Evolutionary conservation across 495 filamentous ascomycete species (phyloP).

Genomic region (Penicillium bialowiezense): DNA sequence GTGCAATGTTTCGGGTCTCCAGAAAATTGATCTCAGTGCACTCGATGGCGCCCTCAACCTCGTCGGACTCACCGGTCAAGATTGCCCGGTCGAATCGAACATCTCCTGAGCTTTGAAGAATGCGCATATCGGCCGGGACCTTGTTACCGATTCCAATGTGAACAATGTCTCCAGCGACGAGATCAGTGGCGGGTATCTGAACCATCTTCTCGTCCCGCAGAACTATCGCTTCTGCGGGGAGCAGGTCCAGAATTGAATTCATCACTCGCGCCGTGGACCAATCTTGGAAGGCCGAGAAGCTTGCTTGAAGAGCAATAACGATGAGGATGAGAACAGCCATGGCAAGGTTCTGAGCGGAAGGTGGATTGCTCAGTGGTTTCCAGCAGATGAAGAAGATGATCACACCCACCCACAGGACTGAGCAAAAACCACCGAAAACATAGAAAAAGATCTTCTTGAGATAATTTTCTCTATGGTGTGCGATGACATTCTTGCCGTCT

Average conservation of each 20-base stretch:
- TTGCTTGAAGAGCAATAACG: constrained; percentile 68
- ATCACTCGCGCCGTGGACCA: constrained; percentile 64
- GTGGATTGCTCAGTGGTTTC: constrained; percentile 71
- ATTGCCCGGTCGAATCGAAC: constrained; percentile 71
- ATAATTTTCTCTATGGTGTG: constrained; percentile 55
- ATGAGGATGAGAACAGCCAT: constrained; percentile 64
- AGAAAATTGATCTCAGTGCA: constrained; percentile 68
- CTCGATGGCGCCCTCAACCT: constrained; percentile 57
- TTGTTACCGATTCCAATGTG: constrained; percentile 66
- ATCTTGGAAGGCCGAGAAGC: constrained; percentile 67
- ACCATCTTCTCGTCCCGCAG: constrained; percentile 55
- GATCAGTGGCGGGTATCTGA: constrained; percentile 49
- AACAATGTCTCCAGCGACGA: constrained; percentile 69
- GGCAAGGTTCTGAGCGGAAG: constrained; percentile 62
- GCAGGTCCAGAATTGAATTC: constrained; percentile 63
- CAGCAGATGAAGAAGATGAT: constrained; percentile 71
- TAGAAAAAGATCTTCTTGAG: constrained; percentile 59
- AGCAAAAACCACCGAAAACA: constrained; percentile 73
- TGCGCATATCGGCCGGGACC: constrained; percentile 68
- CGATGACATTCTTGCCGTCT: constrained; percentile 60
- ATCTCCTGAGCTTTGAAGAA: constrained; percentile 62
- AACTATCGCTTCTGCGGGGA: constrained; percentile 62
- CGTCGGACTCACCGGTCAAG: constrained; percentile 66
- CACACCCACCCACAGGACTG: constrained; percentile 61
- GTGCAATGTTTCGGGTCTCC: constrained; percentile 68